These are phyloP conservation scores for Pseudotsuga menziesii DNA, from an alignment of 75 land plant species.

Conservation along the genomic window DNA sequence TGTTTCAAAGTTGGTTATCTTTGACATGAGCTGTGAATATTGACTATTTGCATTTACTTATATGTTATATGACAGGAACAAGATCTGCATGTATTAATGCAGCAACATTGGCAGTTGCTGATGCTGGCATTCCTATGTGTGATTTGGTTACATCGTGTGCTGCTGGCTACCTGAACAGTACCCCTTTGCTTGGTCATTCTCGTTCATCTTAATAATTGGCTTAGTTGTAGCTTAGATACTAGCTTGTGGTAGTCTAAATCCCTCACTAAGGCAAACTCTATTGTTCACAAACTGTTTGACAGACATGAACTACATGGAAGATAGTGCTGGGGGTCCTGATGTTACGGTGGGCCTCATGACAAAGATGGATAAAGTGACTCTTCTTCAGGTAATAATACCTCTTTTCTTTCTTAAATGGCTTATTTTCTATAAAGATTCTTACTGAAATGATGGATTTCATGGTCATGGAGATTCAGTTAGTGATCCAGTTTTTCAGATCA, in stretches of 20 bases:
- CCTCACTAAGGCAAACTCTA: not conserved
- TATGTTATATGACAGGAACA: constrained; percentile 53
- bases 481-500: not conserved
- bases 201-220: not conserved
- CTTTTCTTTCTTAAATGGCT: constrained; percentile 3
- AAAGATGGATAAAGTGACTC: constrained; percentile 81
- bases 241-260: not conserved
- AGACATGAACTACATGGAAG: constrained; percentile 94
- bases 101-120: constrained; percentile 91
- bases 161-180: constrained; percentile 92
- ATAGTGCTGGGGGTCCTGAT: constrained; percentile 99
- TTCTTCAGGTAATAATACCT: constrained; percentile 68
- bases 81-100: constrained; percentile 98
- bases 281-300: not conserved
- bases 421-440: not conserved
- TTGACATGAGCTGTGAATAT: not conserved
- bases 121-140: constrained; percentile 99
- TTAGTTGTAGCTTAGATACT: not conserved
- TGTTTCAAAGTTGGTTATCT: not conserved
- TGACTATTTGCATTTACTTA: not conserved
- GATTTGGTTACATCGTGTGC: constrained; percentile 94
- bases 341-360: constrained; percentile 76
- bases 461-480: not conserved
- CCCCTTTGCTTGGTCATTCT: constrained; percentile 75
- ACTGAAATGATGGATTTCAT: not conserved